Conservation (phyloP, 2,329 filamentous ascomycete species). For the Mycocentrospora acerina region DNA sequence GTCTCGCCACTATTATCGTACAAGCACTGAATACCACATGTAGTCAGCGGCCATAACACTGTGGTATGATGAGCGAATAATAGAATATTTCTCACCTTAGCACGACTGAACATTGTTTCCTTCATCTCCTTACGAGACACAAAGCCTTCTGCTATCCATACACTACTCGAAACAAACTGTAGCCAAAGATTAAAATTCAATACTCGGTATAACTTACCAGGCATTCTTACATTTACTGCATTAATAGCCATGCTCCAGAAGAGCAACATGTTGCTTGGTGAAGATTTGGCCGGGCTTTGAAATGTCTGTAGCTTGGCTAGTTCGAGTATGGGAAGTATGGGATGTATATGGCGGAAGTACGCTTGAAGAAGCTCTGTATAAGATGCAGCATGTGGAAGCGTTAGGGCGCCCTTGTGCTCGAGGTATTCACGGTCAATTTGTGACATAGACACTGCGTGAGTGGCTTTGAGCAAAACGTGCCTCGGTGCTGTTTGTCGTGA, state of each 20-base stretch:
- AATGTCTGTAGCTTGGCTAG: slow-evolving; percentile 1
- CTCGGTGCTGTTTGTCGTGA: slow-evolving; percentile 5
- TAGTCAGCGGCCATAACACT: too few relatives aligned
- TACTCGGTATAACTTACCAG: not conserved
- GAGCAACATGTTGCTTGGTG: slow-evolving; percentile 1
- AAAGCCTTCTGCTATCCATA: slow-evolving; percentile 5
- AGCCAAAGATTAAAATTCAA: not conserved
- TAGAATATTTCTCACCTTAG: not conserved
- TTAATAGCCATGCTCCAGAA: slow-evolving; percentile 10
- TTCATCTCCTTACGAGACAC: slow-evolving; percentile 7
- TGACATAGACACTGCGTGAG: slow-evolving; percentile 1
- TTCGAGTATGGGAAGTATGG: slow-evolving; percentile 3
- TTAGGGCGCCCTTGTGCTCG: slow-evolving; percentile 4
- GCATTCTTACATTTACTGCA: slow-evolving; percentile 2
- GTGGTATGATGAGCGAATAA: too few relatives aligned
- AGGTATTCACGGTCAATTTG: slow-evolving; percentile 5
- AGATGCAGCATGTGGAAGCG: not conserved
- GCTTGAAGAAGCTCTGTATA: slow-evolving; percentile 5
- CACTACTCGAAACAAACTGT: slow-evolving; percentile 3
- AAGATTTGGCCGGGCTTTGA: not conserved
- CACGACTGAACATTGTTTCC: slow-evolving; percentile 5
- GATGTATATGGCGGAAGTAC: slow-evolving; percentile 7
- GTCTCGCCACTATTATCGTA: slow-evolving; percentile 8
- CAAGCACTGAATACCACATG: slow-evolving; percentile 5
- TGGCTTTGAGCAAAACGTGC: slow-evolving; percentile 4